Evolutionary conservation across 805 yeast genomes (phyloP).

Genomic region (Monosporozyma solicola): DNA sequence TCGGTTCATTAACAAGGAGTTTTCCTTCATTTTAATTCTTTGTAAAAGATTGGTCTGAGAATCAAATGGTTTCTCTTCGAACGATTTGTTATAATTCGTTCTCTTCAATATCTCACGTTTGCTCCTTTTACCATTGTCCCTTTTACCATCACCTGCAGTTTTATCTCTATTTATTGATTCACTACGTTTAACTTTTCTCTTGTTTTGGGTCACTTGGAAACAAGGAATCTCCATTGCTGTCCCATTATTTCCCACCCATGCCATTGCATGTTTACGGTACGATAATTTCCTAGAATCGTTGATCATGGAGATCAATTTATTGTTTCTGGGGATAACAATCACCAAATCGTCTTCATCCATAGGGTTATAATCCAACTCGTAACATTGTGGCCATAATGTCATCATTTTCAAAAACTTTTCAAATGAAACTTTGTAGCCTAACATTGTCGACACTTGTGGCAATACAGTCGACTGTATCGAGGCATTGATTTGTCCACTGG

Average conservation of each 20-base stretch:
- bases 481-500: conserved; percentile 10
- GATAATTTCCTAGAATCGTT: conserved; percentile 23
- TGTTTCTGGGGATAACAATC: conserved; percentile 9
- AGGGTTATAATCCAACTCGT: conserved; percentile 9
- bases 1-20: conserved; percentile 18
- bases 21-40: conserved; percentile 23
- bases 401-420: conserved; percentile 21
- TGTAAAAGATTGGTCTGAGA: conserved; percentile 20
- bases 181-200: conserved; percentile 11
- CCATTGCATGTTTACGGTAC: conserved; percentile 18
- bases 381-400: conserved; percentile 25
- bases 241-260: conserved; percentile 15
- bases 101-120: conserved; percentile 12
- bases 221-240: conserved; percentile 14
- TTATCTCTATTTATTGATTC: neutral
- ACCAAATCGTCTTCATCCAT: neutral
- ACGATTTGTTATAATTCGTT: conserved; percentile 11
- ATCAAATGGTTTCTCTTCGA: conserved; percentile 12
- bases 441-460: conserved; percentile 26
- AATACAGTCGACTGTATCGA: conserved; percentile 14
- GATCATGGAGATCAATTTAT: conserved; percentile 13
- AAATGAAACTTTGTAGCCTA: conserved; percentile 19
- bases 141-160: too few relatives aligned
- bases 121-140: too few relatives aligned
- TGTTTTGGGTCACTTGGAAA: conserved; percentile 10